These are phyloP conservation scores for Cutaneotrichosporon dermatis DNA, from an alignment of 1,284 basidiomycete species.

Conservation along the genomic window DNA sequence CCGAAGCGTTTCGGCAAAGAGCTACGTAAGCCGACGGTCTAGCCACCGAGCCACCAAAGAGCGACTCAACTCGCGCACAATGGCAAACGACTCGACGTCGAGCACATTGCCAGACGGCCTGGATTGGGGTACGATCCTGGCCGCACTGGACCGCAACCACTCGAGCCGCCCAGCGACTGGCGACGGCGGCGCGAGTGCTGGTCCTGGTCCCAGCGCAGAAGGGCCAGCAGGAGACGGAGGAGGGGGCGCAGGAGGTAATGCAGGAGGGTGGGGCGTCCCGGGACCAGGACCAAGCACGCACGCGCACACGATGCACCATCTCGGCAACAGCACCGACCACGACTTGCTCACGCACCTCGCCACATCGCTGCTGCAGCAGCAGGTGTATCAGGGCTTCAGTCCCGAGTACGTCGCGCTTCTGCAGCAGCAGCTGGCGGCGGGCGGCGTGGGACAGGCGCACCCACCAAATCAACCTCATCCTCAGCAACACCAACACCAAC, in stretches of 20 bases:
- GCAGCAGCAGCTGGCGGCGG: neutral
- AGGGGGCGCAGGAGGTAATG: neutral
- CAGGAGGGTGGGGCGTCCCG: neutral
- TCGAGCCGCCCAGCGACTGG: neutral
- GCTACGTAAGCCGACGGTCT: no score
- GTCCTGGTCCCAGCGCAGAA: no score
- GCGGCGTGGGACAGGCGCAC: neutral
- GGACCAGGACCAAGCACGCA: neutral
- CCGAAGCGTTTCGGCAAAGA: neutral
- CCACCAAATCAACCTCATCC: neutral
- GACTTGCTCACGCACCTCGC: neutral
- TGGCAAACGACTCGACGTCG: neutral
- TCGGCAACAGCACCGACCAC: neutral
- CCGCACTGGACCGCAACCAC: slow-evolving; percentile 6
- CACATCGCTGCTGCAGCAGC: neutral
- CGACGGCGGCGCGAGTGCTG: no score
- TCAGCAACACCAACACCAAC: neutral
- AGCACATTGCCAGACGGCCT: neutral
- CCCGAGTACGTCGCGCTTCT: slow-evolving; percentile 1
- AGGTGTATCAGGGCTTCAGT: neutral
- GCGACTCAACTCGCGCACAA: neutral
- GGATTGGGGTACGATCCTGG: slow-evolving; percentile 15
- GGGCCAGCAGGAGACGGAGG: no score
- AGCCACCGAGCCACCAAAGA: no score
- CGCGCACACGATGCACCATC: neutral